Evolutionary conservation across 2,329 filamentous ascomycete genomes (phyloP), one percentile per base, ranked within the genome.

Genomic region (Alternaria gaisen): DNA sequence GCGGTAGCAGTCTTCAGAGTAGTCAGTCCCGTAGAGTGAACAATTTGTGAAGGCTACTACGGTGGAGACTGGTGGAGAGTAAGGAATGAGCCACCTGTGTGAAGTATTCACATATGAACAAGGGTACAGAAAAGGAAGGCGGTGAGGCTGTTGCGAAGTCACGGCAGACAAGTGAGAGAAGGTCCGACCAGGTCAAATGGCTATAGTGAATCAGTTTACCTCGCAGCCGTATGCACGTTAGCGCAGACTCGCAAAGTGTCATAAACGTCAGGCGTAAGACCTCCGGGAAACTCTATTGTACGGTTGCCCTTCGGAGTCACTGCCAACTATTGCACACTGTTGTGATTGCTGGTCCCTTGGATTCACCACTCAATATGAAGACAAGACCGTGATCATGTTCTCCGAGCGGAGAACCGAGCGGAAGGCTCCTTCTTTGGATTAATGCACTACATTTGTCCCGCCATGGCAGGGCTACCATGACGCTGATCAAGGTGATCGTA

Each of bases 401-500:
- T 24, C 20, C 20, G 40, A 16, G 6, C 20, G 12, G 16, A 8
- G 20, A 11, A 12, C 11, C 20, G 12, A 16, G 3, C 40, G 2
- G 14, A n/a, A 12, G 40, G 40, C 40, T 42, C 40, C 20, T 42
- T 42, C 40, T 24, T 42, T 24, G 20, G 40, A 42, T 24, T 42
- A 22, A 22, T 42, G 40, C 34, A 38, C 56, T 65, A 72, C 60
- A 77, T 70, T 47, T 71, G 65, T 26, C 69, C 71, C 43, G 67
- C 63, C 71, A 77, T 73, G 10, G 69, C 74, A 52, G 73, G 75
- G 28, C 66, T 71, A 34, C 77, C 76, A 59, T 81, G 79, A 20
- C 80, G 76, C 58, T 80, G 77, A 73, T 85, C 83, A 32, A 86
- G 73, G 58, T 84, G 77, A 56, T 83, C 82, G 66, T 84, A 85